A percentile compares a stretch with the other conserved stretches of the same genome.
phyloP scores from a whole-genome alignment of 768 basidiomycete genomes.

The Boletus patriciae region DNA sequence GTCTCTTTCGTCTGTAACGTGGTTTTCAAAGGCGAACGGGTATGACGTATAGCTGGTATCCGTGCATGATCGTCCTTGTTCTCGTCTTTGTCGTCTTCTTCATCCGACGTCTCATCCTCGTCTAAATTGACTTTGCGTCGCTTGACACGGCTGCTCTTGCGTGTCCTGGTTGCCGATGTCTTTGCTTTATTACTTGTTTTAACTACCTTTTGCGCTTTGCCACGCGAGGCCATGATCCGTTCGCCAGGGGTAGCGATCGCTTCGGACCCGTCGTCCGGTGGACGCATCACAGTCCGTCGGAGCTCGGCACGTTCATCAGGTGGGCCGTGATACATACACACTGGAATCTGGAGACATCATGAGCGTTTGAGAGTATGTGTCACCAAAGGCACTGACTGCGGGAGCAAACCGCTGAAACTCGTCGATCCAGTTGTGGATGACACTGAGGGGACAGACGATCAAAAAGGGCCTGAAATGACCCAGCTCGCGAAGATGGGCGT shows the following conservation, averaged over 20 bases:
- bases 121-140: constrained; percentile 21
- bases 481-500: constrained; percentile 81
- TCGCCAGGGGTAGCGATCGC: constrained; percentile 22
- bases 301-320: constrained; percentile 80
- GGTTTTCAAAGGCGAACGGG: constrained; percentile 3
- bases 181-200: constrained; percentile 14
- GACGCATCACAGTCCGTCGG: constrained; percentile 58
- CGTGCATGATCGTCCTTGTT: constrained; percentile 8
- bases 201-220: constrained; percentile 15
- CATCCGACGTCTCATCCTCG: constrained; percentile 9
- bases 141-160: constrained; percentile 14
- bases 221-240: constrained; percentile 25
- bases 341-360: constrained; percentile 58
- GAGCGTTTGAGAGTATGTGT: not conserved
- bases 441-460: constrained; percentile 90
- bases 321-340: constrained; percentile 88
- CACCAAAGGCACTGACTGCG: constrained; percentile 44
- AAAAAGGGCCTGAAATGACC: constrained; percentile 75
- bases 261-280: constrained; percentile 30
- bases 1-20: constrained; percentile 29
- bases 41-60: constrained; percentile 24
- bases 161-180: constrained; percentile 10
- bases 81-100: constrained; percentile 15
- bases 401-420: constrained; percentile 89
- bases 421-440: constrained; percentile 86